A percentile compares a stretch with the other conserved stretches of the same genome.
Conservation (phyloP, 768 basidiomycete genomes). For the Mycena sanguinolenta region DNA sequence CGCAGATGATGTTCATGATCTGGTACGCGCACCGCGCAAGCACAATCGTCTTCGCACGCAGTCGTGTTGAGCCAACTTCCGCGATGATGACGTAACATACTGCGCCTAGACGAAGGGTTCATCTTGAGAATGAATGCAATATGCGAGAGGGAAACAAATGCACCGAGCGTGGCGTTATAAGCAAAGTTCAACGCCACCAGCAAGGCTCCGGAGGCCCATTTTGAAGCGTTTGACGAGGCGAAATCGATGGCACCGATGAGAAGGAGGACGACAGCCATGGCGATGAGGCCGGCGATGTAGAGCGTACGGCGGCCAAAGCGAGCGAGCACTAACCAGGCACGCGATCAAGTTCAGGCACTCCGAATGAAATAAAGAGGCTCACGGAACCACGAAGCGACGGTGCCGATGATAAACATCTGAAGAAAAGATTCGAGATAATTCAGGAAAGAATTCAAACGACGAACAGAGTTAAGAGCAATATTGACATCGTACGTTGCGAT, state of each 20-base stretch:
- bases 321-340: conserved; percentile 31
- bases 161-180: conserved; percentile 42
- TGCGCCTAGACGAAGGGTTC: conserved; percentile 35
- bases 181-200: conserved; percentile 39
- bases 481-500: conserved; percentile 36
- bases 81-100: conserved; percentile 42
- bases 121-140: conserved; percentile 19
- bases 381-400: conserved; percentile 39
- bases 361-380: too few relatives aligned
- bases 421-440: too few relatives aligned
- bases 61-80: conserved; percentile 38
- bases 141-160: not conserved
- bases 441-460: too few relatives aligned
- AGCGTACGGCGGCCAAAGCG: conserved; percentile 41
- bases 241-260: conserved; percentile 40
- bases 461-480: conserved; percentile 38
- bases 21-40: conserved; percentile 40
- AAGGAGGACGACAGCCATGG: conserved; percentile 39
- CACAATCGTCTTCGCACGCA: conserved; percentile 40
- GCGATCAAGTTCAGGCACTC: too few relatives aligned
- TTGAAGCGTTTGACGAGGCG: conserved; percentile 16
- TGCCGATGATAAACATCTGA: conserved; percentile 44
- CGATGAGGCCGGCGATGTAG: conserved; percentile 36
- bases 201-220: conserved; percentile 36
- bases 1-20: conserved; percentile 41